Evolutionary conservation across 164 flowering plant species (phyloP).

Genomic region (Annona squamosa): DNA sequence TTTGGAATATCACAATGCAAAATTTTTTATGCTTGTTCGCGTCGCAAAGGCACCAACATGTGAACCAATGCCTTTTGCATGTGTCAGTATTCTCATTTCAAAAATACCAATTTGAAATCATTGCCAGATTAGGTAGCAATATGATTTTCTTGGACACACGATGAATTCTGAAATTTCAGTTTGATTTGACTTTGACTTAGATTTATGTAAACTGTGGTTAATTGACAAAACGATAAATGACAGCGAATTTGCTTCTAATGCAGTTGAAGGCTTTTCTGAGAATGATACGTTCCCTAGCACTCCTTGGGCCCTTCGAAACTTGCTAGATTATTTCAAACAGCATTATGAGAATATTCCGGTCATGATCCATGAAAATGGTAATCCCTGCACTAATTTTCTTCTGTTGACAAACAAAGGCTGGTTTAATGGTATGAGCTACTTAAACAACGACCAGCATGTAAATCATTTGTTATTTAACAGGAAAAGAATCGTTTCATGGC

Average conservation of each 20-base stretch:
- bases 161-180: neutral
- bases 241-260: neutral
- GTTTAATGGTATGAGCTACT: neutral
- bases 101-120: neutral
- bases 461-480: neutral
- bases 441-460: neutral
- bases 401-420: neutral
- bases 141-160: neutral
- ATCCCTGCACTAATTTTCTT: neutral
- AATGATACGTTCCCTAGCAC: neutral
- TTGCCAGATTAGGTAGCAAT: neutral
- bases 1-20: too few relatives aligned
- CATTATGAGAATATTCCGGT: conserved; percentile 2
- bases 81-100: neutral
- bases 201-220: neutral
- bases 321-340: conserved; percentile 8
- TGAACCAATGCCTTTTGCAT: neutral
- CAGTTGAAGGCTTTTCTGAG: neutral
- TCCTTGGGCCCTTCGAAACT: conserved; percentile 5
- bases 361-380: conserved; percentile 12
- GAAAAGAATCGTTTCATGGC: neutral
- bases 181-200: neutral
- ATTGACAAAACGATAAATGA: neutral
- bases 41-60: neutral
- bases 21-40: neutral